Evolutionary conservation across 345 rosid species (phyloP).

Genomic region (Angophora floribunda): DNA sequence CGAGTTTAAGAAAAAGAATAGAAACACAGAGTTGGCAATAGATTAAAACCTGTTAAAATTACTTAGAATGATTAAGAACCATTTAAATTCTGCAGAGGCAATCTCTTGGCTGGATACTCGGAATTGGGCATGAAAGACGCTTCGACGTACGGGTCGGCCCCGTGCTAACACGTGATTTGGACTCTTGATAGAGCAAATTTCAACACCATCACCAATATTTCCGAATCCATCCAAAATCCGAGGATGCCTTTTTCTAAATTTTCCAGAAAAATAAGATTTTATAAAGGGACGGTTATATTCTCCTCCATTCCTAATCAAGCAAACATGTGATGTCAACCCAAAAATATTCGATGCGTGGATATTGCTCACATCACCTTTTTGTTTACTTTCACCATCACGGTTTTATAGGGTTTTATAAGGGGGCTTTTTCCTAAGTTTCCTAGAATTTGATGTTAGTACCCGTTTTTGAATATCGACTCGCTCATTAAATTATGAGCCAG

Average conservation of each 20-base stretch:
- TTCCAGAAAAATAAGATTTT: neutral
- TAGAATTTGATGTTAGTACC: neutral
- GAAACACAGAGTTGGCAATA: neutral
- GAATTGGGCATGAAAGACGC: neutral
- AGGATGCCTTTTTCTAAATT: neutral
- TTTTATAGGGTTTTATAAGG: neutral
- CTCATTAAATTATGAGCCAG: accelerated
- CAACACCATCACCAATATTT: neutral
- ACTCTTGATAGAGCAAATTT: neutral
- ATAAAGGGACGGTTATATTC: neutral
- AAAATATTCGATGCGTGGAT: too few species aligned
- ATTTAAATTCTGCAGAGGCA: neutral
- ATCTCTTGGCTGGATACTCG: neutral
- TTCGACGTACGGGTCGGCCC: neutral
- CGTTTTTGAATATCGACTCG: too few species aligned
- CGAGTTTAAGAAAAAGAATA: neutral
- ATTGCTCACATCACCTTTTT: too few species aligned
- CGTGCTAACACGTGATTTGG: neutral
- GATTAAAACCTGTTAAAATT: neutral
- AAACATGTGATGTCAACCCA: neutral
- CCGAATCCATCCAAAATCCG: neutral
- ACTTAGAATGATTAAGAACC: neutral
- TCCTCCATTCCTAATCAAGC: neutral
- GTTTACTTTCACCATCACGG: too few species aligned
- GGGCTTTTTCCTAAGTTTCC: neutral